phyloP scores from a whole-genome alignment of 2,329 filamentous ascomycete genomes.

The Epichloe baconii region DNA sequence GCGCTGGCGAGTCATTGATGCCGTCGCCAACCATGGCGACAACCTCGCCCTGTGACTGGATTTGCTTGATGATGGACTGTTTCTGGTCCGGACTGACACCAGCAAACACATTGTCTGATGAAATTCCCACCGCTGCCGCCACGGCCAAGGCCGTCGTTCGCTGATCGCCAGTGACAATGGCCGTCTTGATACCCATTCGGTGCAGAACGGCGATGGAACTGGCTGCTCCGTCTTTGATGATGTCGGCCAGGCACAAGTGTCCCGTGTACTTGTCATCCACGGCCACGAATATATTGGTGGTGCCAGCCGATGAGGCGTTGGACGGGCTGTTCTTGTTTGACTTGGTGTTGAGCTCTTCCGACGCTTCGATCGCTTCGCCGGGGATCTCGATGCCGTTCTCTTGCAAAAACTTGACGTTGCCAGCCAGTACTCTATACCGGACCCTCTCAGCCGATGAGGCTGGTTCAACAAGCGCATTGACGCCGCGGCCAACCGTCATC shows the following conservation, averaged over 20 bases:
- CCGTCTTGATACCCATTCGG: constrained; percentile 72
- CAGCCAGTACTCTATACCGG: constrained; percentile 69
- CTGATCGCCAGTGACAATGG: constrained; percentile 91
- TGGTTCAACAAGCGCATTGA: constrained; percentile 72
- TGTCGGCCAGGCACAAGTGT: constrained; percentile 73
- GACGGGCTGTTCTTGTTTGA: constrained; percentile 18
- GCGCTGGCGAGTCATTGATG: constrained; percentile 93
- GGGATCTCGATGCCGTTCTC: constrained; percentile 58
- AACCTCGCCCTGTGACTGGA: constrained; percentile 61
- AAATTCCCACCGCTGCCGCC: constrained; percentile 70
- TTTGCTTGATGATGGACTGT: constrained; percentile 64
- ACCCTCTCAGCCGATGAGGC: constrained; percentile 51
- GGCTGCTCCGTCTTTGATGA: constrained; percentile 75
- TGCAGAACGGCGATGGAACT: constrained; percentile 72
- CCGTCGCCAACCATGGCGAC: constrained; percentile 98
- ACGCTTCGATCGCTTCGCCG: constrained; percentile 46
- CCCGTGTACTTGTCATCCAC: constrained; percentile 74
- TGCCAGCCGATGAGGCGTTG: constrained; percentile 38
- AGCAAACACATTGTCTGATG: constrained; percentile 62
- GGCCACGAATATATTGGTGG: constrained; percentile 83
- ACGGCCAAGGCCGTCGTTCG: constrained; percentile 72
- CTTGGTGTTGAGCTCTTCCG: constrained; percentile 42
- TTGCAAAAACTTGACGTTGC: constrained; percentile 66
- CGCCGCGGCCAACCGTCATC: constrained; percentile 70
- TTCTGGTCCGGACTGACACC: constrained; percentile 89